Evolutionary conservation across 2,329 filamentous ascomycete genomes (phyloP), one percentile per base, ranked within the genome.

Genomic region (Cytospora piceae): DNA sequence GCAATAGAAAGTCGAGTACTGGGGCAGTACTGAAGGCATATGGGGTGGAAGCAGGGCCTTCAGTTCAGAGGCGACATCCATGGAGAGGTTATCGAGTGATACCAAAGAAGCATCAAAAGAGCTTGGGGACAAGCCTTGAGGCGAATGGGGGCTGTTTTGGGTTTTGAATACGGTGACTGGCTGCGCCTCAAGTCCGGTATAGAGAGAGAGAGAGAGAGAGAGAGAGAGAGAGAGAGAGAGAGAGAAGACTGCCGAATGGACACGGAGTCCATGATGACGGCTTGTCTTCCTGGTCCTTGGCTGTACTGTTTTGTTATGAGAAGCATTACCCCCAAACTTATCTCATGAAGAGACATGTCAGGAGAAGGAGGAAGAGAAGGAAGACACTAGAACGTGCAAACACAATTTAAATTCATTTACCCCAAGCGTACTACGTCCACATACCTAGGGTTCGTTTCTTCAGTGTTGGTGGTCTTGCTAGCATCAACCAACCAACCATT

Each of bases 81-180:
- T 49, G 56, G 52, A 31, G 31, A 57, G 24, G 62, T 34, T 61
- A 64, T 66, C 56, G 58, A 60, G 62, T 66, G 65, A 66, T 66
- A 66, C 65, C 65, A 66, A 55, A 60, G 31, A 58, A 64, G 61
- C 51, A 63, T 63, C 60, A 52, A 49, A 64, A 64, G 42, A 60
- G 56, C 55, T 65, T 52, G 61, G 61, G 52, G 31, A 46, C 31
- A 55, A 66, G 64, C 55, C 51, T 29, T n/a, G 57, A 60, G 64
- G 64, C 64, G 64, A 66, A 63, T 54, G 60, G 60, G 31, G 31
- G 56, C 39, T 39, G 32, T 37, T 42, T 51, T 57, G 42, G 57
- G 29, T 42, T 58, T 61, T 61, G 53, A 24, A 29, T 37, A 42
- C 34, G 39, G 55, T 55, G 58, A 32, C 39, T 42, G 53, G 39